Conservation (phyloP, 2,329 filamentous ascomycete genomes). For the Diaporthe caulivora region DNA sequence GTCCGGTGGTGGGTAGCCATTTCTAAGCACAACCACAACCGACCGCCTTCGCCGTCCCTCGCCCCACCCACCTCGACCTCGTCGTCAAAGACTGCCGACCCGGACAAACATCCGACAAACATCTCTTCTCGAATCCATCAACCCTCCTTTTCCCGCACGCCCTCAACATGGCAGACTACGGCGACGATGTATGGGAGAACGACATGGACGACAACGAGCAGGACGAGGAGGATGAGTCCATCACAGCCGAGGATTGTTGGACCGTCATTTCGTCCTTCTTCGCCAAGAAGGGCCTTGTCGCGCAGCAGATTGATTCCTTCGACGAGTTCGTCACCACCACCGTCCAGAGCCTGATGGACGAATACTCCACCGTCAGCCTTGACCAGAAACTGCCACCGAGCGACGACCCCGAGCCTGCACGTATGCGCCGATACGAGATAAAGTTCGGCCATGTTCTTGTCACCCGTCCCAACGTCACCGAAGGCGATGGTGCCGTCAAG, state of each 20-base stretch:
- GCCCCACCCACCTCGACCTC: background rate
- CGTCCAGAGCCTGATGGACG: slow-evolving; percentile 93
- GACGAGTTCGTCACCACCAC: slow-evolving; percentile 96
- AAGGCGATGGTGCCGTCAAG: slow-evolving; percentile 89
- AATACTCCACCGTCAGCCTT: slow-evolving; percentile 91
- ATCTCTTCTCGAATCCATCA: background rate
- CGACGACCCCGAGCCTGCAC: slow-evolving; percentile 81
- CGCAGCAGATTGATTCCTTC: slow-evolving; percentile 98
- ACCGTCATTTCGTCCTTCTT: slow-evolving; percentile 98
- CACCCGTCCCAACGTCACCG: slow-evolving; percentile 89
- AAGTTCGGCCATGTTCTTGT: slow-evolving; percentile 93
- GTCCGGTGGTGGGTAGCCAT: slow-evolving; percentile 37
- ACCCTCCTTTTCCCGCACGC: background rate
- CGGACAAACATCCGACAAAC: background rate
- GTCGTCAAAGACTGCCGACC: background rate
- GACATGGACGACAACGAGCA: slow-evolving; percentile 72
- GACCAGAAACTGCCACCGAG: slow-evolving; percentile 89
- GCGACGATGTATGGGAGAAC: slow-evolving; percentile 59
- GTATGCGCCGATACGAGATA: slow-evolving; percentile 93
- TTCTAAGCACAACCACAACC: slow-evolving; percentile 38
- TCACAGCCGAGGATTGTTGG: slow-evolving; percentile 99
- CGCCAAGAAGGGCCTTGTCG: slow-evolving; percentile 93
- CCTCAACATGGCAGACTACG: slow-evolving; percentile 66
- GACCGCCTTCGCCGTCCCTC: background rate
- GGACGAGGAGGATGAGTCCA: slow-evolving; percentile 76